These are phyloP conservation scores for Lactarius indigo DNA, from an alignment of 768 basidiomycete species.

Conservation along the genomic window DNA sequence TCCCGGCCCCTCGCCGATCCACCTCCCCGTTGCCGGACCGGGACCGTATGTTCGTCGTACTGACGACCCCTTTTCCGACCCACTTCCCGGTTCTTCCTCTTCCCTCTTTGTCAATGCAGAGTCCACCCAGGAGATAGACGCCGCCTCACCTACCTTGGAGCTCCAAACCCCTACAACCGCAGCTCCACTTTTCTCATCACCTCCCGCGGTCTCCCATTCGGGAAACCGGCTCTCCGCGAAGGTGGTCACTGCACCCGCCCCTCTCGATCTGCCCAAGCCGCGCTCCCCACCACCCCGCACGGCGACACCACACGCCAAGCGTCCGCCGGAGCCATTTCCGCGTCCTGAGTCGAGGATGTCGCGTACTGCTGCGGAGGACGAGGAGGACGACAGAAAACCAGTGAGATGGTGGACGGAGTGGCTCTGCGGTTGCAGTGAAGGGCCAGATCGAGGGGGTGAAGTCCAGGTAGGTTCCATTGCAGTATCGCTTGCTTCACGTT, in stretches of 20 bases:
- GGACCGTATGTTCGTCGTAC: slow-evolving; percentile 20
- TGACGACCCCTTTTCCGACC: slow-evolving; percentile 49
- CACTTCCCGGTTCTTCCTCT: slow-evolving; percentile 44
- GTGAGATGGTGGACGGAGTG: slow-evolving; percentile 83
- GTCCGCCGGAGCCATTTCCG: slow-evolving; percentile 38
- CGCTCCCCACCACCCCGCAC: slow-evolving; percentile 51
- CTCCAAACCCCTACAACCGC: neutral
- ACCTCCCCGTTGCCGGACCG: slow-evolving; percentile 18
- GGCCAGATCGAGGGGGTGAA: slow-evolving; percentile 68
- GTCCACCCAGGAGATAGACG: slow-evolving; percentile 30
- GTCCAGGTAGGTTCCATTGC: slow-evolving; percentile 49
- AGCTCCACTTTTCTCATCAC: slow-evolving; percentile 16
- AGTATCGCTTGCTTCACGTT: neutral
- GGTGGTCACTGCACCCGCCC: slow-evolving; percentile 44
- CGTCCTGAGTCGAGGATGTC: slow-evolving; percentile 29
- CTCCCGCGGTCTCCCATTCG: slow-evolving; percentile 13
- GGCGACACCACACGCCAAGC: slow-evolving; percentile 35
- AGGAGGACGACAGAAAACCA: slow-evolving; percentile 36
- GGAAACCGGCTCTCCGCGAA: slow-evolving; percentile 29
- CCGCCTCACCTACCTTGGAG: slow-evolving; percentile 22
- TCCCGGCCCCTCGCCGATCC: slow-evolving; percentile 26
- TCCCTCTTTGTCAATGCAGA: slow-evolving; percentile 46
- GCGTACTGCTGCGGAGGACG: slow-evolving; percentile 26
- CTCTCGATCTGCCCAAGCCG: slow-evolving; percentile 60
- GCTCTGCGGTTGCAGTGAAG: slow-evolving; percentile 77